Percentiles rank a stretch among this genome's conserved stretches.
Conservation (phyloP, 176 grass and related monocot species). For the Hordeum marinum region DNA sequence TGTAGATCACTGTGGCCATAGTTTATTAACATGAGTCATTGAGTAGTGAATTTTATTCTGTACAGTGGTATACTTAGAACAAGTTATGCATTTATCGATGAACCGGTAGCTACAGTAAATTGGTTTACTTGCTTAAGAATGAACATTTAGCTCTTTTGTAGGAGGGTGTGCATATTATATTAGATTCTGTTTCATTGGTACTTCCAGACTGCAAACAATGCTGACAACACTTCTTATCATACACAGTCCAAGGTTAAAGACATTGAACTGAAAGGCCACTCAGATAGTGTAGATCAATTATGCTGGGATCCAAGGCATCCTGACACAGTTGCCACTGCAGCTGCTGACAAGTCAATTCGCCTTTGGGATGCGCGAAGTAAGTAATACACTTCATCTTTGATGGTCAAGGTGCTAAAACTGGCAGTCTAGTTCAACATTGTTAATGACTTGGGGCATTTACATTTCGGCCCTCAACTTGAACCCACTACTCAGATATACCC, state of each 20-base stretch:
- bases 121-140: conserved; percentile 3
- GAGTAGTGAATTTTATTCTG: conserved; percentile 8
- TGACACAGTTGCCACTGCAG: conserved; percentile 93
- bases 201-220: background rate
- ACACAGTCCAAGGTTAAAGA: conserved; percentile 97
- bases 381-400: conserved; percentile 24
- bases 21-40: background rate
- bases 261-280: conserved; percentile 95
- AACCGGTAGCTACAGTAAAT: conserved; percentile 8
- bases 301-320: conserved; percentile 99
- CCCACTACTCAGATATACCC: too few species aligned
- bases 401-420: conserved; percentile 11
- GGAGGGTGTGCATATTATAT: background rate
- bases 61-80: background rate
- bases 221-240: conserved; percentile 31
- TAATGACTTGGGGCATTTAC: conserved; percentile 2
- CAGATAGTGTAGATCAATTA: conserved; percentile 96
- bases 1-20: background rate
- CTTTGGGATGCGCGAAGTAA: conserved; percentile 99
- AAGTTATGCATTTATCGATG: conserved; percentile 4
- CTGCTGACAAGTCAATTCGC: conserved; percentile 92
- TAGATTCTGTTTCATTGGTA: conserved; percentile 2
- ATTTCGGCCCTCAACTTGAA: background rate
- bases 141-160: background rate
- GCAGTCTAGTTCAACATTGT: conserved; percentile 12